phyloP scores from a whole-genome alignment of 495 filamentous ascomycete species.

The Aspergillus coremiiformis region DNA sequence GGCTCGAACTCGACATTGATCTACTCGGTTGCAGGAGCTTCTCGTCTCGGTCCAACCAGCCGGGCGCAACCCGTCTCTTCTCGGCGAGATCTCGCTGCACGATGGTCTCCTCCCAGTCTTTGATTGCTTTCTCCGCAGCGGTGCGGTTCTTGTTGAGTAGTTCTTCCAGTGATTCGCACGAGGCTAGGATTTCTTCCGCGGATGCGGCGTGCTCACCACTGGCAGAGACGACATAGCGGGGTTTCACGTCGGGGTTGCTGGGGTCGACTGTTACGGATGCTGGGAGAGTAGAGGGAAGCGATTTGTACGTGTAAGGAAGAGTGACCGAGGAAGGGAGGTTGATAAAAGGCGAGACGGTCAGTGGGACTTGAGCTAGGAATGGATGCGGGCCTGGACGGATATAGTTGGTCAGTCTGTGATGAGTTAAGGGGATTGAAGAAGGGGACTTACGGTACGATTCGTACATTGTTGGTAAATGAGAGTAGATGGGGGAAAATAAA shows the following conservation, averaged over 20 bases:
- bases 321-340: constrained; percentile 84
- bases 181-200: constrained; percentile 73
- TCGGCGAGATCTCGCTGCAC: constrained; percentile 76
- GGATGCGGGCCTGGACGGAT: constrained; percentile 61
- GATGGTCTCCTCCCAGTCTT: constrained; percentile 63
- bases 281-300: constrained; percentile 76
- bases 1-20: constrained; percentile 7
- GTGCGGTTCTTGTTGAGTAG: constrained; percentile 58
- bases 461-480: constrained; percentile 27
- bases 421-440: neutral
- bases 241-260: constrained; percentile 34
- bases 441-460: constrained; percentile 37
- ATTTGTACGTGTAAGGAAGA: constrained; percentile 90
- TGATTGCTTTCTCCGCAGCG: constrained; percentile 57
- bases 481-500: neutral
- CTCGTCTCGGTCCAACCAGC: constrained; percentile 88
- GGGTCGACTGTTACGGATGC: constrained; percentile 58
- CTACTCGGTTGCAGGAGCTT: constrained; percentile 66
- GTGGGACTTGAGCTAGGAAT: constrained; percentile 81
- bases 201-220: constrained; percentile 68
- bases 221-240: constrained; percentile 65
- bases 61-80: constrained; percentile 84
- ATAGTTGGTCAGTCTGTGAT: constrained; percentile 10
- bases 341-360: constrained; percentile 92
- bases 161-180: constrained; percentile 67